Base-by-base conservation (phyloP, 2,329 filamentous ascomycete genomes). In the Botrytis hyacinthi region DNA sequence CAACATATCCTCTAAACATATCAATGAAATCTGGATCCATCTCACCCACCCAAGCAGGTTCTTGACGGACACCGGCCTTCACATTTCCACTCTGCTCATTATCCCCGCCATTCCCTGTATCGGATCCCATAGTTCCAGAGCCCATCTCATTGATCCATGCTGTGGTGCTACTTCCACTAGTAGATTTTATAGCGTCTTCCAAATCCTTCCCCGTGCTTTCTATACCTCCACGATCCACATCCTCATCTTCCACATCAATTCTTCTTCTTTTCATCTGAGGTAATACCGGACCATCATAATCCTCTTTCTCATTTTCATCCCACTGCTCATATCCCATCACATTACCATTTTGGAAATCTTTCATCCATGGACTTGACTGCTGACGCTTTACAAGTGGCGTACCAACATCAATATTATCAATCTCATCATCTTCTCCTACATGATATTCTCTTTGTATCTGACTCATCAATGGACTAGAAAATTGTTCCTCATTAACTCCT, bases 1-100 rank as follows among this genome's bases (percentile, higher is more conserved):
- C 80, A 68, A 82, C 81, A 73, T 77, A 76, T 48, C 77, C 80
- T 60, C 77, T 78, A 40, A 80, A 78, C 26, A 77, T 75, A 44
- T 79, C 74, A 72, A 82, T 78, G 7, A 82, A 75, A 14, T 78
- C 78, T 20, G 78, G 67, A 65, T 82, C 80, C 71, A 82, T 77
- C 6, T 81, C 81, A 65, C 79, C 75, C 14, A 80, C 78, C 81
- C 81, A 81, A 5, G 75, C 76, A 46, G 81, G 79, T 65, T 78
- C 59, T 37, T 76, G 75, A 59, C 60, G 54, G 51, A 61, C 40
- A 18, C 71, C 22, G 16, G 72, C 14, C 40, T 37, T 42, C 18
- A 18, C 2, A 8, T 46, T 26, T n/a, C 26, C 60, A 42, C n/a
- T 42, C 14, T 62, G 22, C 60, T 4, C 26, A 37, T 35, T 6